Evolutionary conservation across 257 asterid species (phyloP).

Genomic region (Henckelia pumila): DNA sequence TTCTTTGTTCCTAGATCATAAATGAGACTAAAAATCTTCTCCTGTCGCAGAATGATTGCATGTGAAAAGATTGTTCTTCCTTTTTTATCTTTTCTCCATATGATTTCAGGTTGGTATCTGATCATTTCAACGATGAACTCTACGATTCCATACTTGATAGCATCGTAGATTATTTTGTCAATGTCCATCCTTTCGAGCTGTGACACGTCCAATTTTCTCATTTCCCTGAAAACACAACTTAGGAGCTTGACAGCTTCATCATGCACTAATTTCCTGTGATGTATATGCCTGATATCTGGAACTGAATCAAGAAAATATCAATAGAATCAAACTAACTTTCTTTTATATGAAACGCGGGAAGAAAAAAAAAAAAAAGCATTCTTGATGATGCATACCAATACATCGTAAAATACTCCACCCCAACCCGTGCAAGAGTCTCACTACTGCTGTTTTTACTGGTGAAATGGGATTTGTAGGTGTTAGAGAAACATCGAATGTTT

Average conservation of each 20-base stretch:
- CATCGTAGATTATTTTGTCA: slow-evolving; percentile 33
- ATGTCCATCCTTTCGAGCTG: slow-evolving; percentile 37
- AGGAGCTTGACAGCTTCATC: slow-evolving; percentile 31
- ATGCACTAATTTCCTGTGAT: slow-evolving; percentile 33
- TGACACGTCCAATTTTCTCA: slow-evolving; percentile 17
- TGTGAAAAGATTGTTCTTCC: slow-evolving; percentile 31
- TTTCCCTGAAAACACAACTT: slow-evolving; percentile 27
- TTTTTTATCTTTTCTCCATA: slow-evolving; percentile 31
- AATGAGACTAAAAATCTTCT: slow-evolving; percentile 30
- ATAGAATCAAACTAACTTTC: background rate
- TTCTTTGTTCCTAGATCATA: slow-evolving; percentile 24
- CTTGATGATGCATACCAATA: slow-evolving; percentile 26
- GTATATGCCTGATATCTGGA: slow-evolving; percentile 36
- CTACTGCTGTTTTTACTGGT: slow-evolving; percentile 20
- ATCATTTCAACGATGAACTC: slow-evolving; percentile 26
- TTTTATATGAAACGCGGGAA: background rate
- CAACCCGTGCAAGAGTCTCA: slow-evolving; percentile 12
- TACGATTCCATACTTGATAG: slow-evolving; percentile 27
- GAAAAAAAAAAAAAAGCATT: background rate
- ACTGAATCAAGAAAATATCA: slow-evolving; percentile 11
- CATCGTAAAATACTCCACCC: slow-evolving; percentile 35
- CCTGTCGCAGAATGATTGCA: slow-evolving; percentile 33
- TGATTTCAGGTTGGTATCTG: slow-evolving; percentile 21
- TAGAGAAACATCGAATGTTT: too few relatives aligned
- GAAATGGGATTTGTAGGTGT: too few relatives aligned